Percentiles rank a stretch among this genome's conserved stretches.
Evolutionary conservation across 257 asterid species (phyloP).

Genomic region (Leonotis leonurus): DNA sequence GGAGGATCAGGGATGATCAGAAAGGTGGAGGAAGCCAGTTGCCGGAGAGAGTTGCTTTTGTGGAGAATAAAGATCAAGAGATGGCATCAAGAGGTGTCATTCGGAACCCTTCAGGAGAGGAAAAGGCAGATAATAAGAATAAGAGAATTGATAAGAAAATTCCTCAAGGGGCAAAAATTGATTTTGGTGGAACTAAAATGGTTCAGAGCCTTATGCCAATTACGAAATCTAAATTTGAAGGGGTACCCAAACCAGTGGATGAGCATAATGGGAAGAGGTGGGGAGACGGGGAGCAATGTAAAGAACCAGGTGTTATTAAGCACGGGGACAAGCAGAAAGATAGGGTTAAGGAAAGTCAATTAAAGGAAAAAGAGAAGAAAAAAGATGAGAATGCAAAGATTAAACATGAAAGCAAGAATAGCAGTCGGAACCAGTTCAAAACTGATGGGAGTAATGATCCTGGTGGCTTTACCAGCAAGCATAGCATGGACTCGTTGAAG

Average conservation of each 20-base stretch:
- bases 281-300: conserved; percentile 38
- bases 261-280: conserved; percentile 29
- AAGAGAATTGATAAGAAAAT: conserved; percentile 33
- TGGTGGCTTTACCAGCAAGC: conserved; percentile 22
- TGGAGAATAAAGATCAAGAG: conserved; percentile 28
- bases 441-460: conserved; percentile 23
- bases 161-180: conserved; percentile 25
- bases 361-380: conserved; percentile 32
- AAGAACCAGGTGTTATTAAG: conserved; percentile 30
- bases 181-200: conserved; percentile 20
- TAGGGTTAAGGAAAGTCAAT: conserved; percentile 29
- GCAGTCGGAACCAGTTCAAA: conserved; percentile 23
- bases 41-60: conserved; percentile 29
- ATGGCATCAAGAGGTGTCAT: conserved; percentile 20
- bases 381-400: conserved; percentile 26
- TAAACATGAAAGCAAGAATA: conserved; percentile 33
- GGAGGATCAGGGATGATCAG: conserved; percentile 51
- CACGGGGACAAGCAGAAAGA: conserved; percentile 34
- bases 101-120: conserved; percentile 31
- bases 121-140: conserved; percentile 31
- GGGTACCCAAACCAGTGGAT: conserved; percentile 28
- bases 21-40: conserved; percentile 33
- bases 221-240: conserved; percentile 28
- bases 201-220: conserved; percentile 22
- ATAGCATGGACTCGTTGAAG: conserved; percentile 17